Conservation (phyloP, 768 basidiomycete genomes). For the Termitomyces sp. region DNA sequence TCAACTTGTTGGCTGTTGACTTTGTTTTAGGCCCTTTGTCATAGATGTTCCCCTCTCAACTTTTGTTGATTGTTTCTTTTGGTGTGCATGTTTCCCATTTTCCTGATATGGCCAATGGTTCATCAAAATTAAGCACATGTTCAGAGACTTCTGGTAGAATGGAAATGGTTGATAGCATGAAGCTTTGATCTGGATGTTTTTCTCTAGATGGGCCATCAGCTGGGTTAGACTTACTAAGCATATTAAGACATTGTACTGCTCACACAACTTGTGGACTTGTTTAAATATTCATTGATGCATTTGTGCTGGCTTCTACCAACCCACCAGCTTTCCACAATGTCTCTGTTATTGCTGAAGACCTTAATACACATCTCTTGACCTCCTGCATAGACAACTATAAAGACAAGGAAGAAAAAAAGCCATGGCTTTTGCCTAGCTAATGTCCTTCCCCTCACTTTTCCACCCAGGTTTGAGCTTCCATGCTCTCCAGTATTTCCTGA, state of each 20-base stretch:
- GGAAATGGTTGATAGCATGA: no score
- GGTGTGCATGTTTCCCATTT: no score
- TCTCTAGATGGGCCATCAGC: background rate
- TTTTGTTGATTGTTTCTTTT: no score
- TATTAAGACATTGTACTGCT: background rate
- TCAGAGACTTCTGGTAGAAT: no score
- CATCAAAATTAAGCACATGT: no score
- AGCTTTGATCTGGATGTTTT: no score
- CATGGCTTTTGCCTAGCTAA: slow-evolving; percentile 40
- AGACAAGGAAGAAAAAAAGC: slow-evolving; percentile 24
- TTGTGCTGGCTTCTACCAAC: background rate
- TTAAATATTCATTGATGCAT: background rate
- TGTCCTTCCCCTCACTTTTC: slow-evolving; percentile 26
- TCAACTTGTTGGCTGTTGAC: no score
- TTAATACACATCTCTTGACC: accelerated
- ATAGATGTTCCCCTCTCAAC: no score
- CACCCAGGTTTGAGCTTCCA: slow-evolving; percentile 18
- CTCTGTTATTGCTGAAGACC: background rate
- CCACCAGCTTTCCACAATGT: background rate
- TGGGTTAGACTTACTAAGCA: background rate
- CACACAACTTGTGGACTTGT: background rate
- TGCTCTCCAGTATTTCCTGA: slow-evolving; percentile 23
- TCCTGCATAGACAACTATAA: background rate
- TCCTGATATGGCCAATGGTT: no score
- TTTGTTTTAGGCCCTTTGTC: no score